A percentile compares a stretch with the other conserved stretches of the same genome.
Evolutionary conservation across 148 eudicot species (phyloP).

Genomic region (Spergularia bocconei): DNA sequence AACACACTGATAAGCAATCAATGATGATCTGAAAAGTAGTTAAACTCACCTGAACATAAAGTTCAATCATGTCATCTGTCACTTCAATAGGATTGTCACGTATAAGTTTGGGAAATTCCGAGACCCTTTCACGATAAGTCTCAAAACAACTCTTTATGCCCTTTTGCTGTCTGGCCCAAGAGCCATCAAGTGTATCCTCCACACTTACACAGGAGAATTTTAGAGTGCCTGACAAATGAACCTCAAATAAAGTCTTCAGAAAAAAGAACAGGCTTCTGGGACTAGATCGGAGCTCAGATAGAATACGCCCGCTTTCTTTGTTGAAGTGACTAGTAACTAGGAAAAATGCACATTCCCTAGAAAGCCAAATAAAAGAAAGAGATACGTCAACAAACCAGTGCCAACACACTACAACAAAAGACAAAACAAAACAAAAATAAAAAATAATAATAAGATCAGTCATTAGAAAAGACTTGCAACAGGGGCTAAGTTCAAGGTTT

Average conservation of each 20-base stretch:
- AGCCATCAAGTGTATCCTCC: constrained; percentile 33
- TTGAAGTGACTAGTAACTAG: constrained; percentile 57
- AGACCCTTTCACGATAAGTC: constrained; percentile 53
- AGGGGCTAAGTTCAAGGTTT: neutral
- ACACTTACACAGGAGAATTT: constrained; percentile 44
- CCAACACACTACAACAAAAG: neutral
- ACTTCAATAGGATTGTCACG: constrained; percentile 63
- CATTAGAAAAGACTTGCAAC: neutral
- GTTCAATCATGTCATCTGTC: constrained; percentile 75
- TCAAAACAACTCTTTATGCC: constrained; percentile 35
- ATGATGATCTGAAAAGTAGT: neutral
- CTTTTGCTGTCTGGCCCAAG: constrained; percentile 36
- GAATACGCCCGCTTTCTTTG: constrained; percentile 44
- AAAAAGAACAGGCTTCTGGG: constrained; percentile 86
- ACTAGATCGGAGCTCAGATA: constrained; percentile 57
- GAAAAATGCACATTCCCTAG: constrained; percentile 72
- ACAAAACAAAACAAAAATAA: neutral
- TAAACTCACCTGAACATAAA: constrained; percentile 74
- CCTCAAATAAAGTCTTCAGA: constrained; percentile 84
- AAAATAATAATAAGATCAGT: neutral
- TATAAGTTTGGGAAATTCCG: constrained; percentile 55
- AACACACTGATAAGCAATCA: neutral
- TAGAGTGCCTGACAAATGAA: constrained; percentile 68
- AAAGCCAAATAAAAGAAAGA: constrained; percentile 22
- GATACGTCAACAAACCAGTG: too few species aligned